Base-by-base conservation (phyloP, 2,329 filamentous ascomycete species). In the Fusarium gaditjirri region DNA sequence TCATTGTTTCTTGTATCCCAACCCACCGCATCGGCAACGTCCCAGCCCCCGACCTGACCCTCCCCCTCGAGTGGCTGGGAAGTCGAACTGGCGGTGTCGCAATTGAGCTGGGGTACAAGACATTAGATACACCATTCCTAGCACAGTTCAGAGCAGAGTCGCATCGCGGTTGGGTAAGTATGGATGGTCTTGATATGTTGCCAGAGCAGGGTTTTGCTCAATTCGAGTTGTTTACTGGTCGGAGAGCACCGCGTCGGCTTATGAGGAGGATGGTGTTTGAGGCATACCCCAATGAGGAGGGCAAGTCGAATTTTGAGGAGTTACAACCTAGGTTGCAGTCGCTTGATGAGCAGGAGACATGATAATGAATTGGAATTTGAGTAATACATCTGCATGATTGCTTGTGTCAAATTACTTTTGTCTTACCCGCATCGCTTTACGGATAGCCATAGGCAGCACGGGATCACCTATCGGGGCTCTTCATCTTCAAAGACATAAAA, bases 191-290 rank as follows among this genome's bases (percentile, higher is more conserved):
- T 17, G 92, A 95, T 74, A 86, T 94, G 50, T 81, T 95, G 19
- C 92, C 92, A 1, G 93, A 95, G 78, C 93, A 95, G 78, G 93
- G 91, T 0, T 93, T 93, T 80, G 92, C 93, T 2, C 93, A 95
- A 75, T 95, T 95, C 76, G 93, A 95, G 80, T 81, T 95, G 5
- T 94, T 95, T 78, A 94, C 93, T 0, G 93, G 92, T 1, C 85
- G 79, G 12, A 68, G 80, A 53, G 80, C 81, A 1, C 81, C 81
- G 8, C 87, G 92, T 31, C 83, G 89, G 47, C 80, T 92, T 41
- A 95, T 95, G 93, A 87, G 91, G 68, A 84, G 88, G 44, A 90
- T 91, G 74, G 90, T 92, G 17, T 81, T 87, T 62, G 78, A 79
- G 55, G 82, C 85, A 4, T 86, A 86, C 59, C 81, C 81, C 1